Evolutionary conservation across 176 grass and related monocot genomes (phyloP).

Genomic region (Oryza brachyantha): DNA sequence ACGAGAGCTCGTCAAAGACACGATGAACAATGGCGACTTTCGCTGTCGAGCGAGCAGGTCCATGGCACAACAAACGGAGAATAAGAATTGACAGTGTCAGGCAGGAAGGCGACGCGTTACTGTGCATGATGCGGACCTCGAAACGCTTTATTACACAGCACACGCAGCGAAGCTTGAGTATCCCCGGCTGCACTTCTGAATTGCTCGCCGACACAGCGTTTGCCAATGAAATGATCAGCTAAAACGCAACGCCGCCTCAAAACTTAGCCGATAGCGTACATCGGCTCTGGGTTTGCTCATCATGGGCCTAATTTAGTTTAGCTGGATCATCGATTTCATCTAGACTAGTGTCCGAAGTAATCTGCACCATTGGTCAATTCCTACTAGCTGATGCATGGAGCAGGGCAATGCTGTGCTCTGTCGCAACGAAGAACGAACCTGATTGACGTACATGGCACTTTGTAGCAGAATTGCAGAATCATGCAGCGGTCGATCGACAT

Average conservation of each 20-base stretch:
- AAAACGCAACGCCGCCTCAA: neutral
- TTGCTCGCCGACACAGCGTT: neutral
- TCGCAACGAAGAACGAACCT: neutral
- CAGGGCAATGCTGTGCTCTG: neutral
- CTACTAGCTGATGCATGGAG: neutral
- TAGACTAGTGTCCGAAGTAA: neutral
- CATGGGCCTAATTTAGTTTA: neutral
- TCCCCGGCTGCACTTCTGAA: neutral
- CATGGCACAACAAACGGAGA: neutral
- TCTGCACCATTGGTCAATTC: neutral
- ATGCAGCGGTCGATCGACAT: neutral
- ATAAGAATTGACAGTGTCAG: neutral
- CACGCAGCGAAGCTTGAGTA: neutral
- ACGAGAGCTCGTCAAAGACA: neutral
- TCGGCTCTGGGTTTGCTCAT: neutral
- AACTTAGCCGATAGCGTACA: no score
- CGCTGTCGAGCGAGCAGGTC: conserved; percentile 6
- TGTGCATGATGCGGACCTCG: neutral
- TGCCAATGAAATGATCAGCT: neutral
- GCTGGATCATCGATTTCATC: neutral
- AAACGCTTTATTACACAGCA: neutral
- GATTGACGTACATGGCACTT: neutral
- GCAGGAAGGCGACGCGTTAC: conserved; percentile 6
- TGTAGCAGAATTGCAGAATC: neutral
- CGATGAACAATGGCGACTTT: neutral